Evolutionary conservation across 2,329 filamentous ascomycete genomes (phyloP), one percentile per base, ranked within the genome.

Genomic region (Coniochaeta sp.): DNA sequence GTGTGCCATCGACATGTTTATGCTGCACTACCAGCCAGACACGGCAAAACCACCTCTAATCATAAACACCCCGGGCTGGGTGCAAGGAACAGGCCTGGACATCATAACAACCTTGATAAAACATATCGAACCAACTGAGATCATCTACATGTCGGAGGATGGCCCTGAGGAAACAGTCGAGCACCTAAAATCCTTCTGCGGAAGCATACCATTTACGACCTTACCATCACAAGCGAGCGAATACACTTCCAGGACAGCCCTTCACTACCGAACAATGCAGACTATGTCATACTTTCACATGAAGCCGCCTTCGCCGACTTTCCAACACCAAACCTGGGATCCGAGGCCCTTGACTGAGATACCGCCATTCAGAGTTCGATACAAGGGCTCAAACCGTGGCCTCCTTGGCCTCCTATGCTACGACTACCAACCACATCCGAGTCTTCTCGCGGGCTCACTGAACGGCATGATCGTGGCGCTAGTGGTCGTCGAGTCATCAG

Each of bases 271-370:
- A 49, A 77, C 78, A 6, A 90, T 92, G 85, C 86, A 91, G 58
- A 81, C 77, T n/a, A 84, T 90, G 76, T 85, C 87, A 0, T 92
- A 91, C 59, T 89, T 92, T 60, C 89, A 92, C 62, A 57, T 72
- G 9, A 61, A 66, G 6, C 33, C 51, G 26, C 46, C 49, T 57
- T 38, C 28, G 48, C 47, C 52, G 27, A 51, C 45, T 56, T 54
- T 46, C 16, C 12, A 28, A 8, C 31, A 56, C 50, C 48, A 66
- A 18, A 65, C 62, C 42, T 88, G 83, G 79, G 69, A 76, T 49
- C 54, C 73, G 0, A 71, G 68, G 0, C 78, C 86, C 0, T 67
- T 91, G 8, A 79, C 79, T 1, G 68, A 71, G 0, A 59, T 77
- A 7, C 65, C 74, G 0, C 87, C 87, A 0, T 84, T 81, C 75